Evolutionary conservation across 345 rosid species (phyloP), one percentile per base, ranked within the genome.

Genomic region (Carallia pectinifolia): DNA sequence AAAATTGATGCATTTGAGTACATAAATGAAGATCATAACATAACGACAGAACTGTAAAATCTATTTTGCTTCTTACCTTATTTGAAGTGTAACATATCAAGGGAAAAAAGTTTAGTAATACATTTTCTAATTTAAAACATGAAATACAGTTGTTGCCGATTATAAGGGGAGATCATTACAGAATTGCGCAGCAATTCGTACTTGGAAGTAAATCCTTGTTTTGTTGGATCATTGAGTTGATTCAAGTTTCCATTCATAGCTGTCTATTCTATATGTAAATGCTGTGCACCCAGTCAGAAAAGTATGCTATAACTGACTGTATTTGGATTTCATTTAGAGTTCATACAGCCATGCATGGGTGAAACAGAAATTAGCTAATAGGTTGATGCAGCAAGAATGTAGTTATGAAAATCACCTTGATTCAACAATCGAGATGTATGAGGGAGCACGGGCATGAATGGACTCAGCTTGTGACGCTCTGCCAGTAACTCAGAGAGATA

Each of bases 401-500:
- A 27, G 23, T 30, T 1, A 23, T 1, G 68, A 82, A 62, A 71
- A 87, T 87, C 63, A 94, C 98, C 97, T 75, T 91, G 96, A 74
- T 74, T 90, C 73, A 92, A 74, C 79, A 94, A 76, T 30, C 90
- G 83, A 80, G 74, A 81, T 17, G 80, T 79, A 76, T 77, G 70
- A 40, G 96, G 93, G 29, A 94, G 80, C 69, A 94, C 89, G 3
- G 91, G 85, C 79, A 84, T 19, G 67, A 94, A 91, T 15, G 94
- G 95, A 76, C 53, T 79, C 31, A 94, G 79, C 80, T 94, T 94
- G 67, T 79, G 83, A 53, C 90, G 91, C 86, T 91, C 98, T 36
- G 77, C 95, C 29, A 89, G 69, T 69, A 94, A 80, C 76, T 90
- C 97, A 0, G 88, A 79, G 29, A 94, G 86, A 83, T 94, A 94